phyloP scores from a whole-genome alignment of 2,329 filamentous ascomycete species.

The Dothideomycetes sp. region DNA sequence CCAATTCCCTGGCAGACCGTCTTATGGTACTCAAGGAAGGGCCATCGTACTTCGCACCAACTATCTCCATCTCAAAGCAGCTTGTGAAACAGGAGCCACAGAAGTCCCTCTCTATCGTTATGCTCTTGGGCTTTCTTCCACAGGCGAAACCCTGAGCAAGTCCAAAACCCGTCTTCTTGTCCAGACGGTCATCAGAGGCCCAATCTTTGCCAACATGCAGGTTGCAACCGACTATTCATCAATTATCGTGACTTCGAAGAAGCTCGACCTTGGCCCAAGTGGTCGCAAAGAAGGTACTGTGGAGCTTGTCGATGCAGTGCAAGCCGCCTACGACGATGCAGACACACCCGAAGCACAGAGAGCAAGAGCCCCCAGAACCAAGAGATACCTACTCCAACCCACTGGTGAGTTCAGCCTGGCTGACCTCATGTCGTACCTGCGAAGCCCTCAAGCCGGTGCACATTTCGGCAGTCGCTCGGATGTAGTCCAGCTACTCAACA shows the following conservation, averaged over 20 bases:
- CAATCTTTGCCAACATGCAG: slow-evolving; percentile 23
- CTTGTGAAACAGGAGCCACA: slow-evolving; percentile 22
- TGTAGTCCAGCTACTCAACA: slow-evolving; percentile 49
- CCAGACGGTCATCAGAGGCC: slow-evolving; percentile 32
- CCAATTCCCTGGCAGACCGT: slow-evolving; percentile 26
- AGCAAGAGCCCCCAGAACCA: slow-evolving; percentile 25
- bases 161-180: slow-evolving; percentile 42
- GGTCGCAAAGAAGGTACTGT: slow-evolving; percentile 12
- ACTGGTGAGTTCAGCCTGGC: slow-evolving; percentile 28
- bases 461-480: slow-evolving; percentile 39
- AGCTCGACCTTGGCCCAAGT: slow-evolving; percentile 19
- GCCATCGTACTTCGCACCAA: slow-evolving; percentile 35
- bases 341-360: slow-evolving; percentile 20
- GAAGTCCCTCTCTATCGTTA: slow-evolving; percentile 32
- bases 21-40: slow-evolving; percentile 32
- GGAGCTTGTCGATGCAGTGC: slow-evolving; percentile 8
- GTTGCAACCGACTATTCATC: slow-evolving; percentile 34
- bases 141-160: slow-evolving; percentile 27
- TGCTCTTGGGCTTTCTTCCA: slow-evolving; percentile 26
- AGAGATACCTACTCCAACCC: slow-evolving; percentile 28
- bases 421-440: slow-evolving; percentile 39
- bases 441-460: slow-evolving; percentile 26
- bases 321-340: neutral
- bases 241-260: slow-evolving; percentile 26
- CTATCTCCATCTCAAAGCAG: slow-evolving; percentile 31